A percentile compares a stretch with the other conserved stretches of the same genome.
phyloP scores from a whole-genome alignment of 495 filamentous ascomycete species.

The Xylaria cubensis region DNA sequence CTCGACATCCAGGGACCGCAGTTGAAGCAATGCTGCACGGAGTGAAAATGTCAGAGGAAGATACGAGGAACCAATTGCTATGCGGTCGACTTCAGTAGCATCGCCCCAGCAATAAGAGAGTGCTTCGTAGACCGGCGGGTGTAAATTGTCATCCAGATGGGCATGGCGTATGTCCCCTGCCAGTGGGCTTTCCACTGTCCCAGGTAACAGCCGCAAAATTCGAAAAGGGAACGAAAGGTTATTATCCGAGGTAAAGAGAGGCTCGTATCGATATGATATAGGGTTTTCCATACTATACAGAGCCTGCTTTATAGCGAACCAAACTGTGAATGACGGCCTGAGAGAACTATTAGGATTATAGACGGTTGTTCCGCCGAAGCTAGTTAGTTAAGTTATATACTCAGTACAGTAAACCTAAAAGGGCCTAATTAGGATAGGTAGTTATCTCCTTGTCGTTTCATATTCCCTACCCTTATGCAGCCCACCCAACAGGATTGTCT shows the following conservation, averaged over 20 bases:
- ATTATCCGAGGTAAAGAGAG: neutral
- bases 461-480: neutral
- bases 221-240: neutral
- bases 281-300: neutral
- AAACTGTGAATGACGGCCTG: neutral
- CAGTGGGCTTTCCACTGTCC: neutral
- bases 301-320: neutral
- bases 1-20: neutral
- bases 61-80: neutral
- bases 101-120: slow-evolving; percentile 30
- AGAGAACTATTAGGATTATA: neutral
- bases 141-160: neutral
- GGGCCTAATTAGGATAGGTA: neutral
- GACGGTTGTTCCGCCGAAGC: neutral
- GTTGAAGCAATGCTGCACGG: neutral
- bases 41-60: neutral
- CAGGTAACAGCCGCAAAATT: neutral
- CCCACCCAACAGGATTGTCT: neutral
- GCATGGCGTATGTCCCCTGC: slow-evolving; percentile 2
- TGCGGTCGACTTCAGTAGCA: neutral
- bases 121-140: slow-evolving; percentile 10
- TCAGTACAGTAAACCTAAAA: neutral
- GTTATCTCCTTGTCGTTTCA: neutral
- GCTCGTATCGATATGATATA: neutral
- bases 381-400: neutral